phyloP scores from a whole-genome alignment of 768 basidiomycete species.

The Boletus rufocinnamomeus region DNA sequence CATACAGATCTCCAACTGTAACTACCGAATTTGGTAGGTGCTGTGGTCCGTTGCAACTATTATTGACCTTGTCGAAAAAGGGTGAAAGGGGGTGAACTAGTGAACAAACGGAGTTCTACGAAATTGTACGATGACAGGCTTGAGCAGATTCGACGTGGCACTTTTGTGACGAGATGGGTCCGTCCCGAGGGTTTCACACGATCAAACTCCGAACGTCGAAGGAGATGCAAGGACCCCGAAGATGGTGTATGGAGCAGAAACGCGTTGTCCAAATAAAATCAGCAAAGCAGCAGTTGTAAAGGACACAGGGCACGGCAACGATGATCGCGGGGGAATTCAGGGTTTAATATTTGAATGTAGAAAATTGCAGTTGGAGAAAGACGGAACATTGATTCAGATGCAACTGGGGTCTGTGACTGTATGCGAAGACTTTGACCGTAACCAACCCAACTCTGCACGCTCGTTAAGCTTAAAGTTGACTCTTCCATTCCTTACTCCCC shows the following conservation, averaged over 20 bases:
- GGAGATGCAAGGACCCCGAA: conserved; percentile 1
- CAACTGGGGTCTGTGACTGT: conserved; percentile 7
- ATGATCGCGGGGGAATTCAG: not conserved
- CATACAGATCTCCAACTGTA: too few relatives aligned
- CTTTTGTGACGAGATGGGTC: not conserved
- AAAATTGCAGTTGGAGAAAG: not conserved
- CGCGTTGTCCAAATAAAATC: not conserved
- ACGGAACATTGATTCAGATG: not conserved
- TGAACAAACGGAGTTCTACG: too few relatives aligned
- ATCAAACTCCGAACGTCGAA: not conserved
- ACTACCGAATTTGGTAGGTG: too few relatives aligned
- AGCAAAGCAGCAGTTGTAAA: too few relatives aligned
- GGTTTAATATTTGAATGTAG: not conserved
- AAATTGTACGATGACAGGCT: too few relatives aligned
- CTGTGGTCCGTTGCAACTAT: not conserved
- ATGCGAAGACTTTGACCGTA: not conserved
- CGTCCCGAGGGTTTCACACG: too few relatives aligned
- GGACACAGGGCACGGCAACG: not conserved
- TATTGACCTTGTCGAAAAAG: not conserved
- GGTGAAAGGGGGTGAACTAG: too few relatives aligned
- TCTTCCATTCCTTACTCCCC: conserved; percentile 12
- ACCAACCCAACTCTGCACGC: conserved; percentile 13
- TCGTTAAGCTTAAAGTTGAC: conserved; percentile 5
- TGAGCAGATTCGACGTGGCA: too few relatives aligned
- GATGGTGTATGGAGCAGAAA: not conserved